phyloP scores from a whole-genome alignment of 768 basidiomycete genomes.

The Hypsizygus marmoreus region DNA sequence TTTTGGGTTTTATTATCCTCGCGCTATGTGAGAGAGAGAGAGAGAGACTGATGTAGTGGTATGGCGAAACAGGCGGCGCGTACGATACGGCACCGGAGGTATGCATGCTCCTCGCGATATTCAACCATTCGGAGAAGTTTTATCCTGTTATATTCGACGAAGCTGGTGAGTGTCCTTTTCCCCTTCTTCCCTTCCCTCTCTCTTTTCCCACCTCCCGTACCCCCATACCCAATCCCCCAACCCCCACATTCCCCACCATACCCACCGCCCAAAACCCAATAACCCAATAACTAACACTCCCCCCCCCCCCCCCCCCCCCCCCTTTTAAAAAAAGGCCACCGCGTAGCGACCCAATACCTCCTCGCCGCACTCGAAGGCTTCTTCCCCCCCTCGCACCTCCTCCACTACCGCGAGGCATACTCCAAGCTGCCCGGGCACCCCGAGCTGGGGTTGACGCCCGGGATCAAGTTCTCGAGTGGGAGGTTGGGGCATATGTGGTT shows the following conservation, averaged over 20 bases:
- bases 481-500: constrained; percentile 89
- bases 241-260: too few relatives aligned
- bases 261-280: too few relatives aligned
- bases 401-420: constrained; percentile 85
- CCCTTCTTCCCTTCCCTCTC: too few relatives aligned
- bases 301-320: constrained; percentile 6
- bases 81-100: constrained; percentile 86
- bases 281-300: too few relatives aligned
- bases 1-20: too few relatives aligned
- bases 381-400: constrained; percentile 71
- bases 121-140: constrained; percentile 64
- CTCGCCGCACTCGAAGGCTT: constrained; percentile 76
- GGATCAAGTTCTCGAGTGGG: constrained; percentile 92
- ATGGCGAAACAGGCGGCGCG: constrained; percentile 60
- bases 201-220: too few relatives aligned
- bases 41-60: too few relatives aligned
- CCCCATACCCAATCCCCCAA: too few relatives aligned
- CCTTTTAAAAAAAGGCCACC: constrained; percentile 58
- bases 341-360: constrained; percentile 89
- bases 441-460: constrained; percentile 88
- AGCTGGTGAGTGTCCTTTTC: constrained; percentile 55
- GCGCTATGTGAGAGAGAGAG: not conserved
- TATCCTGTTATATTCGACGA: constrained; percentile 78
- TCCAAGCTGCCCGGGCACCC: constrained; percentile 89
- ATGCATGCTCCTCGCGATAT: constrained; percentile 73